Conservation (phyloP, 2,329 filamentous ascomycete genomes). For the Aspergillus piperis region DNA sequence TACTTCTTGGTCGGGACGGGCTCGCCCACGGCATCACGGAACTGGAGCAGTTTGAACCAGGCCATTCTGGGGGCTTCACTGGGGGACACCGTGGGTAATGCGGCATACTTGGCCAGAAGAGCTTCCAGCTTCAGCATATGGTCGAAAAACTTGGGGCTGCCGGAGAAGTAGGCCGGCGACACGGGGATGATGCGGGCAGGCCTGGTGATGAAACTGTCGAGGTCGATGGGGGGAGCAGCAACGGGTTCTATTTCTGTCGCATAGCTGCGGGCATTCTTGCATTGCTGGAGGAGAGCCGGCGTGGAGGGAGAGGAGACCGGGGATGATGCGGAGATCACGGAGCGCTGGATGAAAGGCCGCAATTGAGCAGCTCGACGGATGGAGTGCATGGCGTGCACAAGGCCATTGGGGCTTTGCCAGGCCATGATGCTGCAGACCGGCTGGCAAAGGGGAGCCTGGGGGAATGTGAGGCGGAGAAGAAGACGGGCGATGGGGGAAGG, state of each 20-base stretch:
- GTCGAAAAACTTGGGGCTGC: slow-evolving; percentile 82
- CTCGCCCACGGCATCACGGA: slow-evolving; percentile 71
- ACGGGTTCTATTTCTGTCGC: slow-evolving; percentile 27
- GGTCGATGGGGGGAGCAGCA: slow-evolving; percentile 40
- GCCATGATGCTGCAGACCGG: slow-evolving; percentile 33
- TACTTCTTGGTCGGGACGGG: slow-evolving; percentile 75
- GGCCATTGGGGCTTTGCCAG: slow-evolving; percentile 38
- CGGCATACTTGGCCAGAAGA: slow-evolving; percentile 69
- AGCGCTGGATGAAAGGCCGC: slow-evolving; percentile 48
- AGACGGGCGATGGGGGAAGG: neutral
- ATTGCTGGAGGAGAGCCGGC: slow-evolving; percentile 15
- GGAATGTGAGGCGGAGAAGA: neutral
- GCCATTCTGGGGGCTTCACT: slow-evolving; percentile 70
- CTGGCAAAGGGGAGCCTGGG: slow-evolving; percentile 15
- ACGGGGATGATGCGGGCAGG: slow-evolving; percentile 76
- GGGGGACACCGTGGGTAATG: slow-evolving; percentile 68
- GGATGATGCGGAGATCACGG: slow-evolving; percentile 20
- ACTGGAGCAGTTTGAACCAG: slow-evolving; percentile 79
- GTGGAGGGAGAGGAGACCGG: slow-evolving; percentile 18
- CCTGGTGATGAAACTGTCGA: slow-evolving; percentile 22
- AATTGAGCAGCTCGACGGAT: slow-evolving; percentile 33
- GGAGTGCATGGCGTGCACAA: slow-evolving; percentile 38
- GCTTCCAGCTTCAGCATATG: slow-evolving; percentile 72
- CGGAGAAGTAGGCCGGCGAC: slow-evolving; percentile 94
- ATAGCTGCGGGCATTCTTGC: slow-evolving; percentile 28